Evolutionary conservation across 305 asterid species (phyloP).

Genomic region (Solanum hybrid): DNA sequence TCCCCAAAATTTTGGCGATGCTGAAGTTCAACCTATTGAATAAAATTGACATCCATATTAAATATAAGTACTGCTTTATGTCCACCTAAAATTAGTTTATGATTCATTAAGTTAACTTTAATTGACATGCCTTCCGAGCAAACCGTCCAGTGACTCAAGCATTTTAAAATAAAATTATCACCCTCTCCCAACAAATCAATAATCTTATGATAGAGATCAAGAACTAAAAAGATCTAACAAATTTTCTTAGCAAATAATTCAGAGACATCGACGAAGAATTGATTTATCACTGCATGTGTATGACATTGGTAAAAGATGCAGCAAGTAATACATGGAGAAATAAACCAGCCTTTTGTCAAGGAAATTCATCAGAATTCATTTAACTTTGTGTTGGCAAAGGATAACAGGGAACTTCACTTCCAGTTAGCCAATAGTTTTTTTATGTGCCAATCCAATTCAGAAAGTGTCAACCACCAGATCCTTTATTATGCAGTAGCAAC

Average conservation of each 20-base stretch:
- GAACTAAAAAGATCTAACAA: neutral
- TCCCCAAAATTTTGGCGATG: too few species aligned
- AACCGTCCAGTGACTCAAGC: too few species aligned
- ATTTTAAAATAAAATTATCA: too few species aligned
- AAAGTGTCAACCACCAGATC: neutral
- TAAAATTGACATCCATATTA: too few species aligned
- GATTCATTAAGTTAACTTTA: neutral
- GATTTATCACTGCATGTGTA: neutral
- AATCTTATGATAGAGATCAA: too few species aligned
- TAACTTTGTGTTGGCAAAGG: neutral
- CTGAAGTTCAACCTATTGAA: too few species aligned
- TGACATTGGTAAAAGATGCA: neutral
- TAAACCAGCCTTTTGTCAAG: neutral
- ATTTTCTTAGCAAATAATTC: neutral
- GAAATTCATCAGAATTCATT: neutral
- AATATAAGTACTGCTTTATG: too few species aligned
- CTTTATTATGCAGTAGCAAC: neutral
- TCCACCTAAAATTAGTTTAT: neutral
- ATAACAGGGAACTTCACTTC: neutral
- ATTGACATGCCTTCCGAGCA: too few species aligned
- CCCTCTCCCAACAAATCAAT: too few species aligned
- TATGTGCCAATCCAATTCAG: neutral
- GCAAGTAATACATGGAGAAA: neutral
- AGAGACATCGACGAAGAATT: neutral
- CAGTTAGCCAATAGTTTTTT: neutral